Evolutionary conservation across 441 rosid genomes (phyloP), one percentile per base, ranked within the genome.

Genomic region (Arabidopsis hybrid): DNA sequence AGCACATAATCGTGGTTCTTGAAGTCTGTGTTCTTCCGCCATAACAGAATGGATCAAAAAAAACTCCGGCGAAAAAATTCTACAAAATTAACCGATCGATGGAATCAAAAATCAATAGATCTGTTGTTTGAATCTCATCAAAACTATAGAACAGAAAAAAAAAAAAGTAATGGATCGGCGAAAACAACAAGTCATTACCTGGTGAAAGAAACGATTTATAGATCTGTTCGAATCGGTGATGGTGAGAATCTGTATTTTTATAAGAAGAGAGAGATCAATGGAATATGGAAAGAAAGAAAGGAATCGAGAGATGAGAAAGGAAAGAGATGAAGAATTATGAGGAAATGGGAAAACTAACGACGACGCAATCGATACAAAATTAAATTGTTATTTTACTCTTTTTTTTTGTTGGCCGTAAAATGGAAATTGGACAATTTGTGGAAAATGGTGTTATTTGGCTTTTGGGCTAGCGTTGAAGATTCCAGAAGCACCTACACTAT

Each of bases 11-110:
- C 78, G 75, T 40, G 77, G 97, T 2, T 89, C 90, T 71, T 88
- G 95, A 53, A 91, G 83, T 79, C 97, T 79, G 74, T 89, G 97
- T 69, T 93, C 97, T 79, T 93, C 97, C 71, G 97, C 93, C 98
- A 93, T 56, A n/a, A 51, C 46, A 21, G 26, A 21, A 21, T 21
- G 26, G 26, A 21, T 21, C 32, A 0, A 38, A 13, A 13, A 2
- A 29, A 72, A 16, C 21, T 63, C 75, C 76, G 43, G 42, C 60
- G 43, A 21, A 21, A 70, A 11, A 57, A 3, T 3, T 18, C 67
- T 47, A 36, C 6, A 39, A 57, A 53, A 46, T 7, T 6, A 8
- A 18, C n/a, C 34, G 8, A 71, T 49, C 50, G 39, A 34, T 16
- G 13, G 26, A 21, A 43, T 16, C 3, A 9, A 49, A 39, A 65